phyloP scores from a whole-genome alignment of 768 basidiomycete genomes.

The Boletus rubescentipes region DNA sequence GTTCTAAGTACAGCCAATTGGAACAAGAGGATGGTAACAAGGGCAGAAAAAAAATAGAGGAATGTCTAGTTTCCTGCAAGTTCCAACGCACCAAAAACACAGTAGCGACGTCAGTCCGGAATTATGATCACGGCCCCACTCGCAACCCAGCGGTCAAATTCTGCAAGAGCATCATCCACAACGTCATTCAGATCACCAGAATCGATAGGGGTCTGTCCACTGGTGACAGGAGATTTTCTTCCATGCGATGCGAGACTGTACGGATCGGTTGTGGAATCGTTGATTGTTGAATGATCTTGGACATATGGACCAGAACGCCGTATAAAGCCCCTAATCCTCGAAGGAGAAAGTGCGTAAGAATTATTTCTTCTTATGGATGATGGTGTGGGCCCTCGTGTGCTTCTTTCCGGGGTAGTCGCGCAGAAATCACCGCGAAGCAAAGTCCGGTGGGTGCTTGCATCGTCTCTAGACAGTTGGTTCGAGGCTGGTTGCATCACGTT shows the following conservation, averaged over 20 bases:
- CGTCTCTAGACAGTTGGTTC: conserved; percentile 8
- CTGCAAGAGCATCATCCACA: conserved; percentile 53
- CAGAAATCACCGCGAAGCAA: not conserved
- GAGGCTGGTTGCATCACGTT: conserved; percentile 3
- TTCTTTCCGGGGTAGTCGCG: not conserved
- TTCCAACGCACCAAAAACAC: not conserved
- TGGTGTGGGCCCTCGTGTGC: not conserved
- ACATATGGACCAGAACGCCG: not conserved
- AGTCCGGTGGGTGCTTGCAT: conserved; percentile 3
- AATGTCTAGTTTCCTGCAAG: not conserved
- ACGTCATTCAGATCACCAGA: conserved; percentile 8
- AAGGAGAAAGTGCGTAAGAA: conserved; percentile 21
- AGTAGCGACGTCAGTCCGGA: conserved; percentile 14
- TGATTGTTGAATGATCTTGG: not conserved
- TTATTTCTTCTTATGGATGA: conserved; percentile 1
- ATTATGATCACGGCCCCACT: conserved; percentile 62
- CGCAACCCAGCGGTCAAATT: conserved; percentile 67
- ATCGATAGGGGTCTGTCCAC: not conserved
- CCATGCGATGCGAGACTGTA: not conserved
- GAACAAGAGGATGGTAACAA: not conserved
- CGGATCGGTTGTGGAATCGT: not conserved
- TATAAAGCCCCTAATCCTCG: conserved; percentile 27
- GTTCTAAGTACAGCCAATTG: not conserved
- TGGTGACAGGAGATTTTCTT: not conserved
- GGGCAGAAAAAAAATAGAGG: not conserved